Evolutionary conservation across 768 basidiomycete species (phyloP).

Genomic region (Nidularia sp.): DNA sequence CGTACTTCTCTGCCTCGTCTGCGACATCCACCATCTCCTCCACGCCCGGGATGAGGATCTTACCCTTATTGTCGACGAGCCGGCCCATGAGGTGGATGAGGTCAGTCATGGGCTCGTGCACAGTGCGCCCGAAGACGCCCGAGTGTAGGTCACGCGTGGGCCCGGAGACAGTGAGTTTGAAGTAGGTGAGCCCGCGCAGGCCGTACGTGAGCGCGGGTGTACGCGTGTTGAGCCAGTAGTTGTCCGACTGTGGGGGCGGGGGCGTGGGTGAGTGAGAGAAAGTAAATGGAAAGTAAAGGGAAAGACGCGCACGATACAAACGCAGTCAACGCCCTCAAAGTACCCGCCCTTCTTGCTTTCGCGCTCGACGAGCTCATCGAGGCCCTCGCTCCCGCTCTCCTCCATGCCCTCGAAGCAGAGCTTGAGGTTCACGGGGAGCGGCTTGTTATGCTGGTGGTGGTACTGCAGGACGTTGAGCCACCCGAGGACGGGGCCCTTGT

Average conservation of each 20-base stretch:
- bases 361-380: slow-evolving; percentile 78
- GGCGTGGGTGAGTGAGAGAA: not conserved
- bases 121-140: slow-evolving; percentile 77
- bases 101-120: slow-evolving; percentile 94
- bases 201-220: slow-evolving; percentile 85
- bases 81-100: slow-evolving; percentile 79
- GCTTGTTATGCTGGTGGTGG: slow-evolving; percentile 59
- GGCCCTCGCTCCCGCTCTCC: slow-evolving; percentile 86
- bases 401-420: slow-evolving; percentile 99
- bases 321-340: slow-evolving; percentile 86
- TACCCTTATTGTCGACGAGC: slow-evolving; percentile 75
- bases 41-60: slow-evolving; percentile 85
- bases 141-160: slow-evolving; percentile 89
- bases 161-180: slow-evolving; percentile 76
- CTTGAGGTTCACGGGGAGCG: slow-evolving; percentile 84
- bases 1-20: slow-evolving; percentile 65
- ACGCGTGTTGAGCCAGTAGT: slow-evolving; percentile 88
- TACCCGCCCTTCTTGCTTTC: slow-evolving; percentile 74
- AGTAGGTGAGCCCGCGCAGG: slow-evolving; percentile 85
- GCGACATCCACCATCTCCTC: slow-evolving; percentile 79
- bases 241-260: slow-evolving; percentile 60
- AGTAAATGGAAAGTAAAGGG: not conserved
- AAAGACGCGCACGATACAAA: slow-evolving; percentile 73
- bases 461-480: slow-evolving; percentile 92
- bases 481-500: slow-evolving; percentile 86